These are phyloP conservation scores for Tricholoma saponaceum DNA, from an alignment of 768 basidiomycete genomes.

Conservation along the genomic window DNA sequence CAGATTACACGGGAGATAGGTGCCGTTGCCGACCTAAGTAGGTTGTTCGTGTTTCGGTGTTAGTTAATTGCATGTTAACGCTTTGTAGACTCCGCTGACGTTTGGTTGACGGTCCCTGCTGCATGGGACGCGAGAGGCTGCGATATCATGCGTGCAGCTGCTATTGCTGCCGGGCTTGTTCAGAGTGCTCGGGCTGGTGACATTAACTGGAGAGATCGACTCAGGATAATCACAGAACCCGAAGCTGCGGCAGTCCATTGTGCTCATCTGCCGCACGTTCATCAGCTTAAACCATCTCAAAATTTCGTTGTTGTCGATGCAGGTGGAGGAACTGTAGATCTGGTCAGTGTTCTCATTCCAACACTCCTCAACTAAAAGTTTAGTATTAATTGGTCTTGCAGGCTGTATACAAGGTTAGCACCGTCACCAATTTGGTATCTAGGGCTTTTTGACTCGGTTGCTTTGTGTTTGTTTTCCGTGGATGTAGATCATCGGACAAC, in stretches of 20 bases:
- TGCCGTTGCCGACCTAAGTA: conserved; percentile 80
- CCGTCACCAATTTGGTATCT: not conserved
- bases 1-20: conserved; percentile 87
- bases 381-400: conserved; percentile 10
- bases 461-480: conserved; percentile 7
- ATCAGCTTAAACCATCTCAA: conserved; percentile 74
- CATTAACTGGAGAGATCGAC: conserved; percentile 70
- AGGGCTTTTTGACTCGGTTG: not conserved
- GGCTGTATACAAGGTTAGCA: conserved; percentile 56
- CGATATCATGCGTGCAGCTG: conserved; percentile 82
- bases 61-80: conserved; percentile 8
- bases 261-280: conserved; percentile 74
- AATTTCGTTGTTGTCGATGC: conserved; percentile 93
- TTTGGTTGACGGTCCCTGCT: conserved; percentile 84
- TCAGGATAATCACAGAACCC: conserved; percentile 77
- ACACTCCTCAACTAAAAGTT: conserved; percentile 17
- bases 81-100: conserved; percentile 69
- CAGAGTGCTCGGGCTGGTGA: conserved; percentile 69
- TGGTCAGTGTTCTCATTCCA: conserved; percentile 14
- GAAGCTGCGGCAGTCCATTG: conserved; percentile 94
- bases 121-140: conserved; percentile 89
- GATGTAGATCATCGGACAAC: conserved; percentile 69
- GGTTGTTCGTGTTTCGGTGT: conserved; percentile 18
- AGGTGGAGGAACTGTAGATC: conserved; percentile 73
- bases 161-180: conserved; percentile 77